Conservation (phyloP, 83 land plant genomes). For the Picea abies region DNA sequence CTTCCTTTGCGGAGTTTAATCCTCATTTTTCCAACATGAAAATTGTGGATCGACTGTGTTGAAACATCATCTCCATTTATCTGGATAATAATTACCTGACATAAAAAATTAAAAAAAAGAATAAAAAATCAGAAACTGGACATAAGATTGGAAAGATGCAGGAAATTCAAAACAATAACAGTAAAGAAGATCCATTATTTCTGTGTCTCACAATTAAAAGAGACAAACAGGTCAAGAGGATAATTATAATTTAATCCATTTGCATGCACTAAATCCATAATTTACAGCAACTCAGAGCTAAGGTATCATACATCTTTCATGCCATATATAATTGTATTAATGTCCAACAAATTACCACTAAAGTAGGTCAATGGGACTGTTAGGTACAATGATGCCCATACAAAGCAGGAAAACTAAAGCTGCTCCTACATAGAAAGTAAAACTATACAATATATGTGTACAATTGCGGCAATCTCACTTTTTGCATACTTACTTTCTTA, state of each 20-base stretch:
- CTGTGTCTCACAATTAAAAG: not conserved
- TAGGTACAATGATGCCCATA: too few species aligned
- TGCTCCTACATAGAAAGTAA: too few species aligned
- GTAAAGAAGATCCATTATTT: not conserved
- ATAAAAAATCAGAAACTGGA: constrained; percentile 1
- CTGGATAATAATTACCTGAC: constrained; percentile 76
- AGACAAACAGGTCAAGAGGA: constrained; percentile 7
- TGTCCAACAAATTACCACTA: too few species aligned
- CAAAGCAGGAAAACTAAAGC: too few species aligned
- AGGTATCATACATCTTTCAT: not conserved
- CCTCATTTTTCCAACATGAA: constrained; percentile 79
- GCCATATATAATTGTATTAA: too few species aligned
- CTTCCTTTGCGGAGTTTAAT: constrained; percentile 88
- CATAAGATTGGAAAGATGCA: not conserved
- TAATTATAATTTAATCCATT: not conserved
- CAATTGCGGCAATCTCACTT: too few species aligned
- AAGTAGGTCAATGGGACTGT: too few species aligned
- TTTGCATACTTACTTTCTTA: too few species aligned
- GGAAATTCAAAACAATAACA: not conserved
- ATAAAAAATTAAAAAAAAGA: constrained; percentile 3
- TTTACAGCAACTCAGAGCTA: not conserved
- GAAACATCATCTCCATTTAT: constrained; percentile 76
- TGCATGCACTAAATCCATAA: not conserved
- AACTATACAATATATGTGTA: too few species aligned
- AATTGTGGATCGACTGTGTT: constrained; percentile 64